These are phyloP conservation scores for Phytophthora sp. DNA, from an alignment of 352 stramenopile genomes.

Conservation along the genomic window DNA sequence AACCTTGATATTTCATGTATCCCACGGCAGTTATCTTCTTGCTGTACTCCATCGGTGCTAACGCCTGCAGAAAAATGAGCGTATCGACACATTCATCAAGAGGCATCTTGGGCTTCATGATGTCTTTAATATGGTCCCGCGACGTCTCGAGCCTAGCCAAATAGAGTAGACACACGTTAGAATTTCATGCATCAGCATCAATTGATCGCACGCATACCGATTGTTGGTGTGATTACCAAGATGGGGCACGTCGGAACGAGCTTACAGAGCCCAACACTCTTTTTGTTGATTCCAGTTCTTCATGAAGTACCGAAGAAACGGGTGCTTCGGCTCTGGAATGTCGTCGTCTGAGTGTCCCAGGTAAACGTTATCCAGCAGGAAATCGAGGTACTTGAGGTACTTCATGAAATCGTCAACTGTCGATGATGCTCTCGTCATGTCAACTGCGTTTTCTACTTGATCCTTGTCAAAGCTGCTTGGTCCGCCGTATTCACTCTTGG, in stretches of 20 bases:
- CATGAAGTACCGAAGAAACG: conserved; percentile 17
- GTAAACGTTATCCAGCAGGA: background rate
- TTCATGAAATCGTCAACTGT: background rate
- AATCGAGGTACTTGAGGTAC: background rate
- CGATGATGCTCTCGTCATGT: background rate
- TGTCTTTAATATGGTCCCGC: background rate
- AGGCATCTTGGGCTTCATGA: background rate
- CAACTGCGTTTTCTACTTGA: background rate
- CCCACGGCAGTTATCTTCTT: background rate
- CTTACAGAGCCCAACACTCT: conserved; percentile 2
- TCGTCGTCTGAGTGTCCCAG: background rate
- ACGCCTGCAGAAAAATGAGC: background rate
- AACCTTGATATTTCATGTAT: background rate
- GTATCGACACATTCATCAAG: background rate
- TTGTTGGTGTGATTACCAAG: background rate
- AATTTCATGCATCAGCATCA: too few relatives aligned
- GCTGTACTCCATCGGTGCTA: background rate
- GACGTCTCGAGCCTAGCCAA: background rate
- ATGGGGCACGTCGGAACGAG: background rate
- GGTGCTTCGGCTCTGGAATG: conserved; percentile 1
- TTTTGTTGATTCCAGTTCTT: conserved; percentile 16
- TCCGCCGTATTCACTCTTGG: background rate
- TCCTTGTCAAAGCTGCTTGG: background rate
- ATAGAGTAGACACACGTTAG: too few relatives aligned
- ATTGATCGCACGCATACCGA: too few relatives aligned